Percentiles rank a stretch among this genome's conserved stretches.
Conservation (phyloP, 805 yeast genomes). For the Nakazawaea peltata region DNA sequence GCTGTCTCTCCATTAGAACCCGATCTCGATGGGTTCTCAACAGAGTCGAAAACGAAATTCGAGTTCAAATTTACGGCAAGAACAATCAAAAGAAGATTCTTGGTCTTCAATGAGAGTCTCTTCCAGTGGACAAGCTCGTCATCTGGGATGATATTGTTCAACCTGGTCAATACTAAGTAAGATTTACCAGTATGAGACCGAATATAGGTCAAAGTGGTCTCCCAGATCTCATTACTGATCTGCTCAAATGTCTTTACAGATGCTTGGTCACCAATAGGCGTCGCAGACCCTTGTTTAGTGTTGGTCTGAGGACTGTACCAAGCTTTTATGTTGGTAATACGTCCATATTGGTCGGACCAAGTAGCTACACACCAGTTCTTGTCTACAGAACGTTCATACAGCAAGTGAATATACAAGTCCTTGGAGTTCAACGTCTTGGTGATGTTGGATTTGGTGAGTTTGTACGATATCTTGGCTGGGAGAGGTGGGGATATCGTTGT, state of each 20-base stretch:
- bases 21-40: background rate
- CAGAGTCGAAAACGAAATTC: conserved; percentile 23
- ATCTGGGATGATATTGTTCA: conserved; percentile 70
- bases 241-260: conserved; percentile 32
- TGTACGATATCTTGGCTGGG: conserved; percentile 35
- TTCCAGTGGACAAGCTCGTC: conserved; percentile 80
- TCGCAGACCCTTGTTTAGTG: conserved; percentile 2
- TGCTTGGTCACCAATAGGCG: conserved; percentile 6
- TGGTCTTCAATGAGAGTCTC: conserved; percentile 49
- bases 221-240: conserved; percentile 63
- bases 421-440: conserved; percentile 38
- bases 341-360: conserved; percentile 84
- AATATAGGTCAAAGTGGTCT: conserved; percentile 40
- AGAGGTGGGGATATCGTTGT: conserved; percentile 31
- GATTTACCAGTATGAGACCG: conserved; percentile 40
- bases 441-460: conserved; percentile 28
- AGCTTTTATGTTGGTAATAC: conserved; percentile 49
- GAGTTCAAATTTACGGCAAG: conserved; percentile 59
- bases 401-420: conserved; percentile 76
- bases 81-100: conserved; percentile 55
- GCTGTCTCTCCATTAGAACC: no score
- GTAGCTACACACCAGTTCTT: conserved; percentile 80
- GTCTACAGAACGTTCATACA: conserved; percentile 77
- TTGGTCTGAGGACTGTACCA: conserved; percentile 37
- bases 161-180: conserved; percentile 59